Percentiles rank a stretch among this genome's conserved stretches.
These are phyloP conservation scores for Verruconis gallopava DNA, from an alignment of 2,329 filamentous ascomycete genomes.

Conservation along the genomic window DNA sequence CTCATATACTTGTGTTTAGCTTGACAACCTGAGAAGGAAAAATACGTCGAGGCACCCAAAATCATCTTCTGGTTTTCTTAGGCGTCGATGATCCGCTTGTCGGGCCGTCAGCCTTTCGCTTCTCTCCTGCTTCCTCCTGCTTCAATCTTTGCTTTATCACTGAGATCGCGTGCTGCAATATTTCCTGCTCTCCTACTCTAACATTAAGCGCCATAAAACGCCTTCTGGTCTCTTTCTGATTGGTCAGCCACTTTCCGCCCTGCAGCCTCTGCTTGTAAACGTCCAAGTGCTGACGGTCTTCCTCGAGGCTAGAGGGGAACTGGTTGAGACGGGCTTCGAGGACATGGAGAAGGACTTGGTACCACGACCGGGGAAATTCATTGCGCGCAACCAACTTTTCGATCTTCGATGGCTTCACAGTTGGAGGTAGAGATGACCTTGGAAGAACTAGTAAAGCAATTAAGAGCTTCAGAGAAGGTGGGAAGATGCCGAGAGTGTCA, in stretches of 20 bases:
- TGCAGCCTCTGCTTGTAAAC: slow-evolving; percentile 16
- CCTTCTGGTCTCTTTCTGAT: slow-evolving; percentile 43
- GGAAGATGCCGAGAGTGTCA: slow-evolving; percentile 26
- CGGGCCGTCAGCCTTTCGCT: not conserved
- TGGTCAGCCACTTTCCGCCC: slow-evolving; percentile 47
- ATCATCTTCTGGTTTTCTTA: not conserved
- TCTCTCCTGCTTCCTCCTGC: not conserved
- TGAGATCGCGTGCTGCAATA: slow-evolving; percentile 43
- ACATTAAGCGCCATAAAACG: slow-evolving; percentile 51
- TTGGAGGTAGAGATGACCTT: not conserved
- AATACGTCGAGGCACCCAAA: too few relatives aligned
- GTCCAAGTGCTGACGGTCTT: slow-evolving; percentile 31
- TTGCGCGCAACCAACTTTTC: slow-evolving; percentile 31
- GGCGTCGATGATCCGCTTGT: not conserved
- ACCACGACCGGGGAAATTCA: slow-evolving; percentile 27
- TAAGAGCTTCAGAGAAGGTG: slow-evolving; percentile 28
- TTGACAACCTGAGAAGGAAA: too few relatives aligned
- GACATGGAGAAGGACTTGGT: slow-evolving; percentile 26
- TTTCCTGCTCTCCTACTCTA: slow-evolving; percentile 57
- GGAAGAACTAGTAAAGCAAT: slow-evolving; percentile 2
- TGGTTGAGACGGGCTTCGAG: slow-evolving; percentile 29
- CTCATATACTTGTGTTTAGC: too few relatives aligned
- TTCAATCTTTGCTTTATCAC: slow-evolving; percentile 10
- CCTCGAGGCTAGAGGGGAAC: slow-evolving; percentile 41
- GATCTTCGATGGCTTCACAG: slow-evolving; percentile 16